Evolutionary conservation across 768 basidiomycete genomes (phyloP).

Genomic region (Terana coerulea): DNA sequence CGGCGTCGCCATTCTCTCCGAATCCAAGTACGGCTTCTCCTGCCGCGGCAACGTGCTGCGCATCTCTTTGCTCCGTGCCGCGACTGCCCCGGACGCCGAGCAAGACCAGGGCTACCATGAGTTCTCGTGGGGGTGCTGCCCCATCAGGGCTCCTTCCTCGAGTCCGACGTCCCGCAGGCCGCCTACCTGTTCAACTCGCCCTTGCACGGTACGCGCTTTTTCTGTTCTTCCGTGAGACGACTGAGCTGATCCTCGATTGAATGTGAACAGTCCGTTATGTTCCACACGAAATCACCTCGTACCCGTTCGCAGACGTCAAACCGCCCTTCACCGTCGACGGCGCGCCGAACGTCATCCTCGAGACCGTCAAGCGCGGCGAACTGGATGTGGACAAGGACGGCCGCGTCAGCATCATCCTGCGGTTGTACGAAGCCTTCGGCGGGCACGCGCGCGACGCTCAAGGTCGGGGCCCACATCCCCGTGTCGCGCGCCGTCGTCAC

Average conservation of each 20-base stretch:
- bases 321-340: slow-evolving; percentile 65
- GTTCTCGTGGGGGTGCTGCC: slow-evolving; percentile 90
- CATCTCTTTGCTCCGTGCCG: slow-evolving; percentile 86
- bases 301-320: slow-evolving; percentile 28
- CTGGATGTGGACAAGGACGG: slow-evolving; percentile 48
- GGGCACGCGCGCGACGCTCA: slow-evolving; percentile 71
- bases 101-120: slow-evolving; percentile 88
- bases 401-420: slow-evolving; percentile 73
- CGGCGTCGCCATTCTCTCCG: slow-evolving; percentile 90
- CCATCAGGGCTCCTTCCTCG: slow-evolving; percentile 82
- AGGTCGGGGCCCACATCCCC: slow-evolving; percentile 48
- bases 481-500: slow-evolving; percentile 64
- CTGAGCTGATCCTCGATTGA: slow-evolving; percentile 10
- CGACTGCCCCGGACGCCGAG: slow-evolving; percentile 88
- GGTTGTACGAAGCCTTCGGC: slow-evolving; percentile 93
- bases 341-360: slow-evolving; percentile 80
- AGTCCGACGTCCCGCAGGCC: slow-evolving; percentile 84
- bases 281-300: slow-evolving; percentile 27
- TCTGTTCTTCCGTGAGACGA: neutral
- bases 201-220: slow-evolving; percentile 48
- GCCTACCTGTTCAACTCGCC: slow-evolving; percentile 86
- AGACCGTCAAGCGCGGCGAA: slow-evolving; percentile 94
- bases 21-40: slow-evolving; percentile 93
- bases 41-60: slow-evolving; percentile 82
- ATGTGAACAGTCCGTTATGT: slow-evolving; percentile 38